Evolutionary conservation across 257 asterid genomes (phyloP).

Genomic region (Osmanthus fragrans): DNA sequence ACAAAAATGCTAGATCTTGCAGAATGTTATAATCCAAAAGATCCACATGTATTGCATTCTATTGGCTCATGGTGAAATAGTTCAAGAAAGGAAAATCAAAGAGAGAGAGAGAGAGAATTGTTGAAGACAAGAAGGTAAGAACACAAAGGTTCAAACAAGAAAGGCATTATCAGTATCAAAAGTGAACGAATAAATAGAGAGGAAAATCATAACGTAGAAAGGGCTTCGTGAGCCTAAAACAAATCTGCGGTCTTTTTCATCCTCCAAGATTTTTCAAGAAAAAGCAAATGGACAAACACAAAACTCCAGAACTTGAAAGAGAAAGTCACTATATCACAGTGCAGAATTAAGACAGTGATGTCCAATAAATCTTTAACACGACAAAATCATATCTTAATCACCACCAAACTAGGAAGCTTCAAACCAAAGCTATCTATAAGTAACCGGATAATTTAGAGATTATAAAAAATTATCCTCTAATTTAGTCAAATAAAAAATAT

Average conservation of each 20-base stretch:
- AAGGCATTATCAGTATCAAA: conserved; percentile 36
- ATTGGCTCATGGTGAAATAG: conserved; percentile 14
- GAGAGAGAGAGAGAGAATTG: conserved; percentile 22
- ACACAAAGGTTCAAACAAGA: conserved; percentile 39
- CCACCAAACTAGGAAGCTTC: conserved; percentile 17
- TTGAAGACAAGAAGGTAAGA: conserved; percentile 29
- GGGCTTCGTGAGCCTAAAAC: conserved; percentile 26
- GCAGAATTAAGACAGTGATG: conserved; percentile 33
- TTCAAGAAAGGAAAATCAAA: conserved; percentile 26
- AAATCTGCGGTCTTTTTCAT: conserved; percentile 14
- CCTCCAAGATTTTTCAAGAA: conserved; percentile 52
- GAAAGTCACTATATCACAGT: conserved; percentile 34
- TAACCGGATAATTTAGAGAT: conserved; percentile 1
- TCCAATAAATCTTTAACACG: conserved; percentile 34
- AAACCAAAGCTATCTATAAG: conserved; percentile 17
- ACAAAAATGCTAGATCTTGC: background rate
- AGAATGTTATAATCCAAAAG: conserved; percentile 9
- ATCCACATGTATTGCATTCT: background rate
- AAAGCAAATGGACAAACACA: conserved; percentile 50
- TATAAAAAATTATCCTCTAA: background rate
- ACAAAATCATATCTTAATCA: conserved; percentile 31
- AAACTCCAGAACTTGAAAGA: conserved; percentile 52
- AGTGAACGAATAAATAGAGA: conserved; percentile 33
- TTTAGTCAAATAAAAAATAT: conserved; percentile 27
- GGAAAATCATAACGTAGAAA: conserved; percentile 38